Percentiles rank a stretch among this genome's conserved stretches.
Conservation (phyloP, 2,329 filamentous ascomycete species). For the Seiridium cupressi region DNA sequence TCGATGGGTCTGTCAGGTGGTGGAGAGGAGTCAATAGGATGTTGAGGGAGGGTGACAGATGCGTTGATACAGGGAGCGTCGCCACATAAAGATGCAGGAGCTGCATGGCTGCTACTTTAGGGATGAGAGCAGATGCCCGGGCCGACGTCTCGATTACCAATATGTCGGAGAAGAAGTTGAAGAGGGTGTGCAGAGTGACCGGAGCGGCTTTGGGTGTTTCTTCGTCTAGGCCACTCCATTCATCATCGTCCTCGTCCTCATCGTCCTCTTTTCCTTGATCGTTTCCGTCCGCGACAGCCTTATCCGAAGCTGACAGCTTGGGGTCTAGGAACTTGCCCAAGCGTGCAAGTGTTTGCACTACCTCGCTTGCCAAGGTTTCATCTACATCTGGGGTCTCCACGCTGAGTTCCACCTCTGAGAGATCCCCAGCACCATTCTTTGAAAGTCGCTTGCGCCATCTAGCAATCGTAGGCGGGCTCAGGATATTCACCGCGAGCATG, state of each 20-base stretch:
- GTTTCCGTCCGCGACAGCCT: conserved; percentile 40
- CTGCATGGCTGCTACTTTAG: conserved; percentile 74
- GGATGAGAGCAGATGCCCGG: conserved; percentile 61
- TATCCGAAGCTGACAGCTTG: conserved; percentile 51
- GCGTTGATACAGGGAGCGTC: conserved; percentile 53
- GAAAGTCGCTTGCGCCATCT: conserved; percentile 26
- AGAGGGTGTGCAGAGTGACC: conserved; percentile 65
- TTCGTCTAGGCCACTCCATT: conserved; percentile 30
- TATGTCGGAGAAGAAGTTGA: conserved; percentile 75
- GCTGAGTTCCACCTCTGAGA: conserved; percentile 9
- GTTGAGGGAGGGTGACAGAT: conserved; percentile 61
- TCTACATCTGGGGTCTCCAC: conserved; percentile 43
- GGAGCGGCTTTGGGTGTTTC: conserved; percentile 39
- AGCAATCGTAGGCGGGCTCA: conserved; percentile 36
- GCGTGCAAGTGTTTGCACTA: conserved; percentile 79
- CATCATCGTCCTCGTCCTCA: conserved; percentile 38
- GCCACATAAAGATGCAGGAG: conserved; percentile 69
- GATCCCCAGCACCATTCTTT: conserved; percentile 12
- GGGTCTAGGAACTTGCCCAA: conserved; percentile 63
- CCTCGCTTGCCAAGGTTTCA: conserved; percentile 75
- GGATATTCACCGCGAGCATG: conserved; percentile 23
- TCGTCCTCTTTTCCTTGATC: conserved; percentile 34
- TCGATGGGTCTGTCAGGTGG: conserved; percentile 78
- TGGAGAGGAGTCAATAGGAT: conserved; percentile 63
- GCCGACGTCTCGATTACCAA: conserved; percentile 73